phyloP scores from a whole-genome alignment of 2,329 filamentous ascomycete species.

The Apiospora rasikravindrae region DNA sequence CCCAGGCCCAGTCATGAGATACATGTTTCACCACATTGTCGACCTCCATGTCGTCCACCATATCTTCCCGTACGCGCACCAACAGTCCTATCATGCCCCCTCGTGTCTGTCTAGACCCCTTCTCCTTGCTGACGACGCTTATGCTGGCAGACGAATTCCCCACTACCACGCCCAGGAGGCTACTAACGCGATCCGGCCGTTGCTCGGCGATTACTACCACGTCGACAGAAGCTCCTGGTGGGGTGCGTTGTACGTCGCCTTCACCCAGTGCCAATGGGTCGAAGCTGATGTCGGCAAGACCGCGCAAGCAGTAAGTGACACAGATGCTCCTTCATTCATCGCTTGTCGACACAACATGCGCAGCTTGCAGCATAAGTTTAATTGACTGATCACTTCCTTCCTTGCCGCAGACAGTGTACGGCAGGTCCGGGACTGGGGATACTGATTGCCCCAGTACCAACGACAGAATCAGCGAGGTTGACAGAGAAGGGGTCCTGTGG shows the following conservation, averaged over 20 bases:
- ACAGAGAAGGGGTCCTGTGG: conserved; percentile 22
- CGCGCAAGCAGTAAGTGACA: conserved; percentile 25
- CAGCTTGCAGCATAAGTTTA: neutral
- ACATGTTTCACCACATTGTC: conserved; percentile 70
- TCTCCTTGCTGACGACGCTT: neutral
- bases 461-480: conserved; percentile 14
- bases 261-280: conserved; percentile 54
- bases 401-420: neutral
- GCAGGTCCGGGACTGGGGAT: neutral
- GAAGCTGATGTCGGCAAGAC: conserved; percentile 42
- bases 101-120: neutral
- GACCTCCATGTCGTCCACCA: conserved; percentile 70
- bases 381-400: neutral
- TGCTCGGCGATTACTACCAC: conserved; percentile 62
- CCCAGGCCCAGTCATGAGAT: conserved; percentile 64
- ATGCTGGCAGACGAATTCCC: conserved; percentile 52
- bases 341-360: neutral
- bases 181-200: conserved; percentile 59
- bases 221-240: conserved; percentile 50
- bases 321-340: neutral
- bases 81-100: neutral
- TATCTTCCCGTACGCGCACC: conserved; percentile 54
- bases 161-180: conserved; percentile 66
- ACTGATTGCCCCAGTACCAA: neutral
- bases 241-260: conserved; percentile 51